A percentile compares a stretch with the other conserved stretches of the same genome.
phyloP scores from a whole-genome alignment of 192 early-diverging fungal species.

The Lobulomyces angularis region DNA sequence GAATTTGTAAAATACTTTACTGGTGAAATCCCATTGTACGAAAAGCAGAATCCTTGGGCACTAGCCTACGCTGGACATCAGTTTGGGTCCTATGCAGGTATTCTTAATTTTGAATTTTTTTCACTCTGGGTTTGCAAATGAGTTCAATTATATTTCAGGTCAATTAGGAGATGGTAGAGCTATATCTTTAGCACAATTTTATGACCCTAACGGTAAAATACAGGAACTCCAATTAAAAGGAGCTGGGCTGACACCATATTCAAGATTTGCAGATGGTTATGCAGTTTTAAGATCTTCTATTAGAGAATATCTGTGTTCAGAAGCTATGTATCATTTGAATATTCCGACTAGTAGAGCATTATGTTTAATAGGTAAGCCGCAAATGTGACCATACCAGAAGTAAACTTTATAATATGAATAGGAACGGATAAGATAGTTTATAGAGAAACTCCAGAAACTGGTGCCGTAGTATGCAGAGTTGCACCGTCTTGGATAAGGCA shows the following conservation, averaged over 20 bases:
- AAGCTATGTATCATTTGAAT: constrained; percentile 59
- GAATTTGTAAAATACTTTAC: no score
- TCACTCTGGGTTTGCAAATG: no score
- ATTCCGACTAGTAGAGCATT: constrained; percentile 70
- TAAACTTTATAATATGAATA: no score
- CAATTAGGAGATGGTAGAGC: constrained; percentile 84
- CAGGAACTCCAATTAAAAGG: background rate
- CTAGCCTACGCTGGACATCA: no score
- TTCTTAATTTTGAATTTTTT: no score
- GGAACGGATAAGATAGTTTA: no score
- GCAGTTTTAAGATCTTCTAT: constrained; percentile 79
- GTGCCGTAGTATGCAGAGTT: constrained; percentile 61
- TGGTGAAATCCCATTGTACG: no score
- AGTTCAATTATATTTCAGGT: no score
- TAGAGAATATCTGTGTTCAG: constrained; percentile 68
- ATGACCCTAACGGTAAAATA: background rate
- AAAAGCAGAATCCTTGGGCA: no score
- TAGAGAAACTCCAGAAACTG: no score
- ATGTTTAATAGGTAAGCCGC: constrained; percentile 45
- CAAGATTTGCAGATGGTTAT: constrained; percentile 74
- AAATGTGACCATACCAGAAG: constrained; percentile 48
- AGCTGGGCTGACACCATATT: constrained; percentile 68
- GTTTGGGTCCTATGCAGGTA: no score
- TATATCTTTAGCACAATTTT: constrained; percentile 57
- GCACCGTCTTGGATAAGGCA: constrained; percentile 64